Conservation (phyloP, 2,329 filamentous ascomycete genomes). For the Blumeriella jaapii region DNA sequence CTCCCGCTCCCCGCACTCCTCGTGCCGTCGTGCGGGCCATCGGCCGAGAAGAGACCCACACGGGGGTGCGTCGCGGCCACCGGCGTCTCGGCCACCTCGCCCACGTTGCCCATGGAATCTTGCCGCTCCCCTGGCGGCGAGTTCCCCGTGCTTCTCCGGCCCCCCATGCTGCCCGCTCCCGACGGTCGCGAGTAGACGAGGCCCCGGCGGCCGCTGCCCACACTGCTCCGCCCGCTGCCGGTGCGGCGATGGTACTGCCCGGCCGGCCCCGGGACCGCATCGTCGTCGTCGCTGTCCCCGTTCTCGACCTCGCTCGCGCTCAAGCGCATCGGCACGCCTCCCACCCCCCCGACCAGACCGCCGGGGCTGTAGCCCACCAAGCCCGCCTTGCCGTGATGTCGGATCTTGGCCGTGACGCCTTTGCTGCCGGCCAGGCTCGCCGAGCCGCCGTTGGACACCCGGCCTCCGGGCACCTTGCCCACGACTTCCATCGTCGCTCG, state of each 20-base stretch:
- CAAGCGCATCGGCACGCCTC: slow-evolving; percentile 79
- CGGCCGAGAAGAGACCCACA: slow-evolving; percentile 20
- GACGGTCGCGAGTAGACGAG: slow-evolving; percentile 31
- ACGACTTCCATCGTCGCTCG: slow-evolving; percentile 76
- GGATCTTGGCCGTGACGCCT: slow-evolving; percentile 73
- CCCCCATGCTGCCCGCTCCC: slow-evolving; percentile 21
- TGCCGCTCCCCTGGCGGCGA: slow-evolving; percentile 32
- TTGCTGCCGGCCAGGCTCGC: slow-evolving; percentile 28
- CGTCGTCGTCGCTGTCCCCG: slow-evolving; percentile 68
- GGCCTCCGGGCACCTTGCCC: slow-evolving; percentile 36
- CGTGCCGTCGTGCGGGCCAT: slow-evolving; percentile 19
- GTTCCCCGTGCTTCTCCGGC: slow-evolving; percentile 32
- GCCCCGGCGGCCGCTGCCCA: slow-evolving; percentile 29
- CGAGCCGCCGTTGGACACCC: slow-evolving; percentile 29
- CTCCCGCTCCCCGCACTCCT: slow-evolving; percentile 25
- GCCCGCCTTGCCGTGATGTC: slow-evolving; percentile 73
- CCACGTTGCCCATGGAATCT: slow-evolving; percentile 19
- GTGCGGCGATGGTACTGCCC: slow-evolving; percentile 55
- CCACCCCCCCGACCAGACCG: slow-evolving; percentile 55
- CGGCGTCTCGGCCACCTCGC: slow-evolving; percentile 22
- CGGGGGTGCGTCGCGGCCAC: slow-evolving; percentile 11
- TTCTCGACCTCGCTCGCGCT: slow-evolving; percentile 94
- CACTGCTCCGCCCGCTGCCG: slow-evolving; percentile 61
- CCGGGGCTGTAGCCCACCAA: slow-evolving; percentile 65
- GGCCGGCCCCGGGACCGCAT: slow-evolving; percentile 30